Conservation (phyloP, 2,329 filamentous ascomycete genomes). For the Alternaria atra region DNA sequence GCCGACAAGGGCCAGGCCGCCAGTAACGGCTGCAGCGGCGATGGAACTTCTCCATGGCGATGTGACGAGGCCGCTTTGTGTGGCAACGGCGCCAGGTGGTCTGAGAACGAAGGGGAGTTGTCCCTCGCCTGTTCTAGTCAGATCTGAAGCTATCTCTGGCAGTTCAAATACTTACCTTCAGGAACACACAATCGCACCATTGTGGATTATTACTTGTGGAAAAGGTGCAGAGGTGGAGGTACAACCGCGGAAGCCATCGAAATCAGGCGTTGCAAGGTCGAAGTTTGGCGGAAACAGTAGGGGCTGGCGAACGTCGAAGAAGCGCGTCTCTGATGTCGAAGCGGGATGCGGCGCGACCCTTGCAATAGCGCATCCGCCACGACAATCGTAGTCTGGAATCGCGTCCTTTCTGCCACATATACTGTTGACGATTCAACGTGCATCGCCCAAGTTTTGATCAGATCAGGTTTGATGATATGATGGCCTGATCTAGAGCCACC, state of each 20-base stretch:
- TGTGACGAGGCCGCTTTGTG: constrained; percentile 16
- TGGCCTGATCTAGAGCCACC: too few relatives aligned
- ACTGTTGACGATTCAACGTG: not conserved
- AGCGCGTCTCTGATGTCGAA: constrained; percentile 18
- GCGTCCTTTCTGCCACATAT: not conserved
- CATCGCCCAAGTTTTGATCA: not conserved
- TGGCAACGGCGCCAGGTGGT: constrained; percentile 11
- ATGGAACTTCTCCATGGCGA: constrained; percentile 17
- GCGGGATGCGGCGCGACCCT: constrained; percentile 16
- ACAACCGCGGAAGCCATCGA: not conserved
- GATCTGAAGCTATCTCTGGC: not conserved
- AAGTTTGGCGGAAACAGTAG: not conserved
- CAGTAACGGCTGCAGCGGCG: constrained; percentile 18
- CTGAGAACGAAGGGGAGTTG: constrained; percentile 25
- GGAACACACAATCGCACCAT: constrained; percentile 39
- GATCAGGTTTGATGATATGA: too few relatives aligned
- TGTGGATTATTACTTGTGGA: constrained; percentile 2
- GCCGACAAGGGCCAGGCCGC: constrained; percentile 23
- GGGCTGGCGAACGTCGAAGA: not conserved
- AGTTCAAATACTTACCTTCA: constrained; percentile 20
- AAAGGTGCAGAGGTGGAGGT: not conserved
- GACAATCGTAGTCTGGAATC: constrained; percentile 3
- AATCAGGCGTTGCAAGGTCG: not conserved
- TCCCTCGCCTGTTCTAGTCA: constrained; percentile 31
- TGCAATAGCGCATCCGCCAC: constrained; percentile 10